Percentiles rank a stretch among this genome's conserved stretches.
phyloP scores from a whole-genome alignment of 352 stramenopile genomes.

The Pythium biforme region DNA sequence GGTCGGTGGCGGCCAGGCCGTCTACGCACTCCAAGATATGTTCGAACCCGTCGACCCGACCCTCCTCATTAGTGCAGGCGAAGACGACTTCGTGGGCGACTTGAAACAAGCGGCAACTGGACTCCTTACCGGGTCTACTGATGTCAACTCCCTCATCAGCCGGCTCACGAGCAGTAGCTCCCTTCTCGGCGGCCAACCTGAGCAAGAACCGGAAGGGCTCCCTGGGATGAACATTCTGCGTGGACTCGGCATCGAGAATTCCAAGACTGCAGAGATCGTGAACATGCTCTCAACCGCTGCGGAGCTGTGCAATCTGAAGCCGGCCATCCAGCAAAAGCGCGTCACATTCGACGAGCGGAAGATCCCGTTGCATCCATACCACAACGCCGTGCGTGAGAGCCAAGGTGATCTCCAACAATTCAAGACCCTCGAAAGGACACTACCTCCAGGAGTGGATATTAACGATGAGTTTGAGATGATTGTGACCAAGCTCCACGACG shows the following conservation, averaged over 20 bases:
- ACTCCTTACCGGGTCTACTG: background rate
- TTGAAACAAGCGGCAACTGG: background rate
- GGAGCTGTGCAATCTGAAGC: conserved; percentile 1
- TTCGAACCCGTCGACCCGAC: conserved; percentile 11
- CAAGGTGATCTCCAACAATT: conserved; percentile 9
- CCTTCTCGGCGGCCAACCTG: background rate
- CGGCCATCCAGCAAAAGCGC: background rate
- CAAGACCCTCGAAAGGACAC: background rate
- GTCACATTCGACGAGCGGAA: conserved; percentile 14
- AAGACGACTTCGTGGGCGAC: conserved; percentile 1
- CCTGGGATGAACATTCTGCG: background rate
- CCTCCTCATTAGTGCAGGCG: conserved; percentile 2
- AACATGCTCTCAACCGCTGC: background rate
- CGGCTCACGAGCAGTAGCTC: background rate
- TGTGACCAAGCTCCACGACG: conserved; percentile 7
- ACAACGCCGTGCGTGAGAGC: conserved; percentile 15
- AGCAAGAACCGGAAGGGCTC: background rate
- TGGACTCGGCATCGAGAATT: background rate
- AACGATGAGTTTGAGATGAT: conserved; percentile 13
- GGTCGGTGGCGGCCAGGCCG: conserved; percentile 10
- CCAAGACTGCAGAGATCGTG: conserved; percentile 1
- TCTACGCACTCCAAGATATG: conserved; percentile 13
- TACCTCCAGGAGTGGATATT: background rate
- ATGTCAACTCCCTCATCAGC: background rate
- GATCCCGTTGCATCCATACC: conserved; percentile 11